phyloP scores from a whole-genome alignment of 257 asterid species.

The Nicotiana undulata region DNA sequence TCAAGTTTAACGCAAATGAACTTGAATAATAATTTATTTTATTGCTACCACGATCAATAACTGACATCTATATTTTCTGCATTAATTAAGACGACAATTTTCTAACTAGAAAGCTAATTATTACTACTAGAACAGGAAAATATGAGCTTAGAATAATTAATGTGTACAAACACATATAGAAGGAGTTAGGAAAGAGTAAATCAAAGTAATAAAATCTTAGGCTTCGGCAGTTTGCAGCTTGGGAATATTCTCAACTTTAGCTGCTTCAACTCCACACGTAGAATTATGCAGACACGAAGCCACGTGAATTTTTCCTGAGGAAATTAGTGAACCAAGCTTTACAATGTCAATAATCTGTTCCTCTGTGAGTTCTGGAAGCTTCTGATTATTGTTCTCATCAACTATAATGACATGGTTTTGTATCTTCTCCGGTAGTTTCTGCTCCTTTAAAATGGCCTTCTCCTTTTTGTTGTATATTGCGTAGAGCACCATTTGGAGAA shows the following conservation, averaged over 20 bases:
- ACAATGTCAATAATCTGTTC: conserved; percentile 1
- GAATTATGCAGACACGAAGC: background rate
- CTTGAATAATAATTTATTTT: background rate
- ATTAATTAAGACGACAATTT: background rate
- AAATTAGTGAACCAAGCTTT: background rate
- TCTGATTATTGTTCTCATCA: background rate
- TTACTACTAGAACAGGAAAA: background rate
- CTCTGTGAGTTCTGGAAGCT: conserved; percentile 5
- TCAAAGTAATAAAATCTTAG: background rate
- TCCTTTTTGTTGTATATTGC: conserved; percentile 27
- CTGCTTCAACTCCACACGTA: background rate
- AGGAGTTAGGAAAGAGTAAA: background rate
- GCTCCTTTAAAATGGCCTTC: conserved; percentile 7
- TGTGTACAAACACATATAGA: background rate
- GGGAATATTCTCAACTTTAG: background rate
- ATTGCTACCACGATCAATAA: background rate
- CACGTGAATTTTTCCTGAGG: background rate
- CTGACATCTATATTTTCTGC: background rate
- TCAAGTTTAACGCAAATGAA: background rate
- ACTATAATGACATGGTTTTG: background rate
- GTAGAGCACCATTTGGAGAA: conserved; percentile 46
- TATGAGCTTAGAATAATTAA: background rate
- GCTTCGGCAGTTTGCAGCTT: background rate
- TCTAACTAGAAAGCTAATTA: background rate
- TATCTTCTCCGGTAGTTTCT: conserved; percentile 17